These are phyloP conservation scores for Phialophora tarda DNA, from an alignment of 2,329 filamentous ascomycete genomes.

Conservation along the genomic window DNA sequence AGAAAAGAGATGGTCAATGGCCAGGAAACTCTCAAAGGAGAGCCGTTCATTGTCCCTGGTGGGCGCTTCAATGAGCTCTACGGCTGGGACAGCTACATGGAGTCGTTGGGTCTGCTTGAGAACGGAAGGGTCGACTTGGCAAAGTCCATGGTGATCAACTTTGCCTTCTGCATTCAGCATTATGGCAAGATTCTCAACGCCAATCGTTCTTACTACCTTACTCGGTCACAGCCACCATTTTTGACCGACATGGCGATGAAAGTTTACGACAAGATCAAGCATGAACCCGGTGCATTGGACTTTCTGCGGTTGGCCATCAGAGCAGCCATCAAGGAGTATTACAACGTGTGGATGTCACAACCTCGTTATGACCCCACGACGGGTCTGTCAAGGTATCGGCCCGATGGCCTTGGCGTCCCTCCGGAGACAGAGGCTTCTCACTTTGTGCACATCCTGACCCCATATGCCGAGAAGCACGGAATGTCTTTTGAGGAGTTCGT, in stretches of 20 bases:
- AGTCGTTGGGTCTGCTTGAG: constrained; percentile 84
- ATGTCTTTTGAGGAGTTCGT: constrained; percentile 87
- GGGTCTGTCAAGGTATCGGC: constrained; percentile 82
- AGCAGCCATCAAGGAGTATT: constrained; percentile 96
- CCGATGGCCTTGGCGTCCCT: constrained; percentile 81
- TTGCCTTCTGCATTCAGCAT: constrained; percentile 97
- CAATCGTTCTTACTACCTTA: constrained; percentile 93
- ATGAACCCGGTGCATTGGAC: constrained; percentile 77
- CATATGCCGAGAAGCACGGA: constrained; percentile 81
- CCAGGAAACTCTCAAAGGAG: constrained; percentile 72
- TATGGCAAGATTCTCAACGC: constrained; percentile 99
- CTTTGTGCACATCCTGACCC: constrained; percentile 80
- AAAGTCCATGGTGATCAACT: constrained; percentile 94
- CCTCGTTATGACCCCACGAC: constrained; percentile 78
- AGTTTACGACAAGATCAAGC: constrained; percentile 91
- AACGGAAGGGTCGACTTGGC: constrained; percentile 85
- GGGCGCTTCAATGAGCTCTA: constrained; percentile 98
- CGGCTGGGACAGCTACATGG: constrained; percentile 99
- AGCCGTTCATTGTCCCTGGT: constrained; percentile 96
- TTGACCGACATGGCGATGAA: constrained; percentile 95
- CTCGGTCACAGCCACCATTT: constrained; percentile 93
- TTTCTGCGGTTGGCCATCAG: constrained; percentile 81
- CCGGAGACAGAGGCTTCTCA: constrained; percentile 89
- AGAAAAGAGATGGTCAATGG: constrained; percentile 72
- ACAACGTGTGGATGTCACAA: constrained; percentile 81